A percentile compares a stretch with the other conserved stretches of the same genome.
These are phyloP conservation scores for Pythium brassicae DNA, from an alignment of 352 stramenopile species.

Conservation along the genomic window DNA sequence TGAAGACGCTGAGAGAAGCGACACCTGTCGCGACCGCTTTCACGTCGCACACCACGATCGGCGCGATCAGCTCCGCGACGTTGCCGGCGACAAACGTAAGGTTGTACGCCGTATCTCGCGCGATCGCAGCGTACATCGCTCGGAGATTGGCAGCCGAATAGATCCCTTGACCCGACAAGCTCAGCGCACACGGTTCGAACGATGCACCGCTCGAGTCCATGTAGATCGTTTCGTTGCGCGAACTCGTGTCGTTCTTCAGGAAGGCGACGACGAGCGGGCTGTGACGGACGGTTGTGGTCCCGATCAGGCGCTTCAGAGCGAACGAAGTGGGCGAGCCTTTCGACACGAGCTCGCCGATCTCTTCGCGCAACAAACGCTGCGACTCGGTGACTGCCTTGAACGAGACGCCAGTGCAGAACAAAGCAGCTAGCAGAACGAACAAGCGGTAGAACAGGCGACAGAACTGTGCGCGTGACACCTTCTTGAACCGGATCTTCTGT, in stretches of 20 bases:
- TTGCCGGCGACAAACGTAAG: conserved; percentile 6
- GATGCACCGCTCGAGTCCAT: background rate
- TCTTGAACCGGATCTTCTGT: background rate
- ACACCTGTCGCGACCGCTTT: background rate
- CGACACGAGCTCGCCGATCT: background rate
- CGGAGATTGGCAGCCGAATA: conserved; percentile 13
- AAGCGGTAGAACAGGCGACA: background rate
- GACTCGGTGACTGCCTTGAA: background rate
- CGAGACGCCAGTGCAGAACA: background rate
- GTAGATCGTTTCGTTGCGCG: conserved; percentile 14
- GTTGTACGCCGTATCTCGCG: conserved; percentile 8
- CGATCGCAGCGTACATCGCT: conserved; percentile 6
- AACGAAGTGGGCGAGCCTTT: background rate
- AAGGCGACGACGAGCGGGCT: conserved; percentile 1
- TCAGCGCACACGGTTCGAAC: conserved; percentile 4
- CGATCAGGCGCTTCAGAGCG: background rate
- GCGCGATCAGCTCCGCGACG: conserved; percentile 9
- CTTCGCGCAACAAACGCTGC: background rate
- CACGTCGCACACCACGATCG: conserved; percentile 4
- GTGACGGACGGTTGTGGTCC: conserved; percentile 4
- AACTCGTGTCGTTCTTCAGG: conserved; percentile 4
- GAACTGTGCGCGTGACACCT: background rate
- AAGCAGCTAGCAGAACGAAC: background rate
- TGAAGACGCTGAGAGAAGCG: conserved; percentile 2
- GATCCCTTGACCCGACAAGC: background rate